These are phyloP conservation scores for Helichrysum umbraculigerum DNA, from an alignment of 129 eudicot genomes.

Conservation along the genomic window DNA sequence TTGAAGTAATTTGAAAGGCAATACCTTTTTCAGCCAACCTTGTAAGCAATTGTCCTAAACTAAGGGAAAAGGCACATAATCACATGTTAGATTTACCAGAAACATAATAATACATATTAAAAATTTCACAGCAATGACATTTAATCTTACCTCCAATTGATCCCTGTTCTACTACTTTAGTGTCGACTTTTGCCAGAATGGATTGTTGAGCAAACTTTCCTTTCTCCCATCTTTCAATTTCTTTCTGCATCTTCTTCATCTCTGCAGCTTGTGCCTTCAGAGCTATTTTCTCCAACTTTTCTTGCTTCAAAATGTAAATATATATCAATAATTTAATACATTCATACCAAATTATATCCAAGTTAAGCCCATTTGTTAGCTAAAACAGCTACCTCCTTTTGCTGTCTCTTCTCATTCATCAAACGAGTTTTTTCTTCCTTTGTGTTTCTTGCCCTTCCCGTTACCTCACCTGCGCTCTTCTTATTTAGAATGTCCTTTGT, in stretches of 20 bases:
- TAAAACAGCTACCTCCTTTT: slow-evolving; percentile 57
- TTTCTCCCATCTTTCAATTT: slow-evolving; percentile 75
- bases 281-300: slow-evolving; percentile 71
- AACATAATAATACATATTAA: background rate
- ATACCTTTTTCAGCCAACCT: slow-evolving; percentile 78
- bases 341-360: background rate
- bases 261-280: slow-evolving; percentile 83
- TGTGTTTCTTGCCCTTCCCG: slow-evolving; percentile 34
- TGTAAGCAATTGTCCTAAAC: slow-evolving; percentile 78
- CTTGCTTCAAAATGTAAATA: slow-evolving; percentile 50
- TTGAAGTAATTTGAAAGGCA: slow-evolving; percentile 63
- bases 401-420: slow-evolving; percentile 69
- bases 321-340: slow-evolving; percentile 19
- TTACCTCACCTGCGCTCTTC: slow-evolving; percentile 26
- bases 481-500: slow-evolving; percentile 25
- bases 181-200: slow-evolving; percentile 74
- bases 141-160: slow-evolving; percentile 74
- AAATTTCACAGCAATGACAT: background rate
- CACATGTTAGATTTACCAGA: slow-evolving; percentile 19
- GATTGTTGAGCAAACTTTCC: slow-evolving; percentile 76
- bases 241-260: slow-evolving; percentile 61
- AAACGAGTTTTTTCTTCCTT: slow-evolving; percentile 66
- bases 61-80: slow-evolving; percentile 36
- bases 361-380: background rate
- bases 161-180: slow-evolving; percentile 71